Percentiles rank a stretch among this genome's conserved stretches.
phyloP scores from a whole-genome alignment of 768 basidiomycete genomes.

The Candolleomyces efflorescens region DNA sequence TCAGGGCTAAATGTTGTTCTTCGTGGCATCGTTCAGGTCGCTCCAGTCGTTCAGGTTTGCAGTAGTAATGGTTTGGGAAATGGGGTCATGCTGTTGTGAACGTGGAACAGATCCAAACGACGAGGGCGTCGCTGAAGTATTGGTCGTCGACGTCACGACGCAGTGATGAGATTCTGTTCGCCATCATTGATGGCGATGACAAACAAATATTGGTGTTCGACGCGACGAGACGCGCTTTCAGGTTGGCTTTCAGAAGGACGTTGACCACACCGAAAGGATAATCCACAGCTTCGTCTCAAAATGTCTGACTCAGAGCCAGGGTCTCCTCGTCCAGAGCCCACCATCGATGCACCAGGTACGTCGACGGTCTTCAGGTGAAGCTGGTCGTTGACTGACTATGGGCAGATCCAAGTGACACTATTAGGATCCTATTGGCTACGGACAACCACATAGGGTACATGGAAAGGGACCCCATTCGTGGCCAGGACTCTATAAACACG shows the following conservation, averaged over 20 bases:
- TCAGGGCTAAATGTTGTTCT: constrained; percentile 1
- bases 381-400: not conserved
- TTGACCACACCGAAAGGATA: not conserved
- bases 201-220: not conserved
- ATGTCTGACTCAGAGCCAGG: constrained; percentile 19
- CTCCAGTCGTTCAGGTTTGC: not conserved
- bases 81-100: no score
- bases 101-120: no score
- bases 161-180: no score
- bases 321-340: constrained; percentile 16
- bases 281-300: not conserved
- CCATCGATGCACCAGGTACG: constrained; percentile 19
- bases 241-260: not conserved
- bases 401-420: constrained; percentile 60
- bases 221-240: not conserved
- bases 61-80: no score
- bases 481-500: constrained; percentile 92
- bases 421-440: constrained; percentile 85
- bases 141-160: no score
- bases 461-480: constrained; percentile 91
- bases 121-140: no score
- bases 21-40: not conserved
- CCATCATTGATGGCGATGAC: not conserved
- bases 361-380: not conserved
- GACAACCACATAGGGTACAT: constrained; percentile 96